phyloP scores from a whole-genome alignment of 163 green algal species.

The Scenedesmus sp. region DNA sequence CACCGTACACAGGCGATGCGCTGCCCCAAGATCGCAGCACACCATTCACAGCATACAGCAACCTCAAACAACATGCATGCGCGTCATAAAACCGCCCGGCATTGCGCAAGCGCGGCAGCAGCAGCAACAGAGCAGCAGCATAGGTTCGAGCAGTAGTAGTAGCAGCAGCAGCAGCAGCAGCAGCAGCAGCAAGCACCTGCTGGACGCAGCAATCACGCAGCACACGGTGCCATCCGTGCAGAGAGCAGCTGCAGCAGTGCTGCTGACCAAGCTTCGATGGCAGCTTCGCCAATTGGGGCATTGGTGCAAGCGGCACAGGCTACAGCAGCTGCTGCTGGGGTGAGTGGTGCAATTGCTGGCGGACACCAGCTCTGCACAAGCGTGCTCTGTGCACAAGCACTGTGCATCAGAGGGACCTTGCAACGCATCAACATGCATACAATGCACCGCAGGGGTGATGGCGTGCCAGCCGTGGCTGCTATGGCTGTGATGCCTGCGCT shows the following conservation, averaged over 20 bases:
- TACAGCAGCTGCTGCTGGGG: conserved; percentile 44
- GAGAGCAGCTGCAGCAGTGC: conserved; percentile 11
- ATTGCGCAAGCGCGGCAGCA: not conserved
- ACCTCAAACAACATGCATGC: not conserved
- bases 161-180: not conserved
- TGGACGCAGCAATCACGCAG: not conserved
- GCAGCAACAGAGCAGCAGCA: not conserved
- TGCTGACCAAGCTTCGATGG: conserved; percentile 29
- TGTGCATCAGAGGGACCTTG: not conserved
- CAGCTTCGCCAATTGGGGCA: conserved; percentile 12
- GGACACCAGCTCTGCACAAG: not conserved
- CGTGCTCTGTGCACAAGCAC: not conserved
- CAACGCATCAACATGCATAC: not conserved
- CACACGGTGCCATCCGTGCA: conserved; percentile 27
- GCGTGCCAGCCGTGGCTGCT: not conserved
- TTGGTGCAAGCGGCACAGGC: conserved; percentile 30
- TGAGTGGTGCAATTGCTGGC: not conserved
- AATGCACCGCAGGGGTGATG: conserved; percentile 12
- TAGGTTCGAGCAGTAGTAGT: not conserved
- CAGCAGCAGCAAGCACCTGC: not conserved
- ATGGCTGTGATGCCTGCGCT: conserved; percentile 47
- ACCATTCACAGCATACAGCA: not conserved
- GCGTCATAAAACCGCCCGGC: not conserved
- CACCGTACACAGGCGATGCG: conserved; percentile 6
- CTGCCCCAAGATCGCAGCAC: not conserved